These are phyloP conservation scores for Chloranthus sessilifolius DNA, from an alignment of 164 flowering plant species.

Conservation along the genomic window DNA sequence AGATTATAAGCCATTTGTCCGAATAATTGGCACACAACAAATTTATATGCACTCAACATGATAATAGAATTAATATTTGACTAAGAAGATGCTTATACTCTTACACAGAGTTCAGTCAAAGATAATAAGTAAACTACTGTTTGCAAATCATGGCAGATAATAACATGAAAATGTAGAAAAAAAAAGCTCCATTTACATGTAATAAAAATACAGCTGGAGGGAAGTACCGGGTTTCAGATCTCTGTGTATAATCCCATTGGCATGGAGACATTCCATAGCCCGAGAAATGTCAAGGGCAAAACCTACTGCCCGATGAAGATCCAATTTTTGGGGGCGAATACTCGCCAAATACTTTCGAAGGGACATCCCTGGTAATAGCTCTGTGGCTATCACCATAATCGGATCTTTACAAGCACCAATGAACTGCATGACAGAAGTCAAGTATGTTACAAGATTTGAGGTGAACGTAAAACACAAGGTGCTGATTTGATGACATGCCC, in stretches of 20 bases:
- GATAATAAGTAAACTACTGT: no score
- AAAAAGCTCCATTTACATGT: conserved; percentile 9
- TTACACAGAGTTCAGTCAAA: no score
- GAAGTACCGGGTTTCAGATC: conserved; percentile 86
- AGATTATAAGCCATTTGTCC: no score
- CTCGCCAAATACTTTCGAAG: conserved; percentile 62
- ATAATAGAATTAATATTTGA: no score
- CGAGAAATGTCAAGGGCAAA: conserved; percentile 86
- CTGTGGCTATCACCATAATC: conserved; percentile 83
- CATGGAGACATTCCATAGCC: conserved; percentile 93
- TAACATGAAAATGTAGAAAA: no score
- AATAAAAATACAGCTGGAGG: neutral
- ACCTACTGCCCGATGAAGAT: conserved; percentile 55
- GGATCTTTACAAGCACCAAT: conserved; percentile 96
- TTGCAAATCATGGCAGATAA: no score
- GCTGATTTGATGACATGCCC: no score
- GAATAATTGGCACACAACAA: no score
- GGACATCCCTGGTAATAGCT: conserved; percentile 89
- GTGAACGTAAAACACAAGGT: conserved; percentile 1
- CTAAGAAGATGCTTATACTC: no score
- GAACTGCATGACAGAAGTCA: conserved; percentile 43
- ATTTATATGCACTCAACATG: no score
- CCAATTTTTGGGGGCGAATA: conserved; percentile 61
- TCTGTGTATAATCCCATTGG: conserved; percentile 93
- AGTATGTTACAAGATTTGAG: neutral